phyloP scores from a whole-genome alignment of 306 rosid genomes.

The Hylodesmum podocarpum region DNA sequence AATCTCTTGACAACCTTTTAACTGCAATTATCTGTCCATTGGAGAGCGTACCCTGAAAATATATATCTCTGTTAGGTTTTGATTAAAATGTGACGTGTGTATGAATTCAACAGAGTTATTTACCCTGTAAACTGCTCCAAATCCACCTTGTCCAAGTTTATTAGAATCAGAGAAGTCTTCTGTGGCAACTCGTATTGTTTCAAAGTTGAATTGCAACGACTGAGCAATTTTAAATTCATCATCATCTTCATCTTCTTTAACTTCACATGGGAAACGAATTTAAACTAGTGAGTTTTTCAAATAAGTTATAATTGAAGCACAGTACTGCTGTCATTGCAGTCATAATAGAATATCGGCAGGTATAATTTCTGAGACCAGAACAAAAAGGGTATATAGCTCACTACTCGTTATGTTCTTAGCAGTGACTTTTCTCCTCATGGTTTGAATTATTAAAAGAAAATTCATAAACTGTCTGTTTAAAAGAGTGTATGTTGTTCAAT shows the following conservation, averaged over 20 bases:
- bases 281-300: background rate
- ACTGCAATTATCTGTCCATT: conserved; percentile 34
- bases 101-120: background rate
- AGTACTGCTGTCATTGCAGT: background rate
- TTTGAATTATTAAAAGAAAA: background rate
- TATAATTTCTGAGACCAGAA: background rate
- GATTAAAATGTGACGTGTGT: background rate
- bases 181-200: conserved; percentile 30
- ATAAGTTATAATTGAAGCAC: background rate
- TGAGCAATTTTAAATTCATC: conserved; percentile 17
- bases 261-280: background rate
- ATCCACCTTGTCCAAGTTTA: conserved; percentile 45
- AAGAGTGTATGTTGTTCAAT: background rate
- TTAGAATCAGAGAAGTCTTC: conserved; percentile 33
- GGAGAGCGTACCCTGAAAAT: conserved; percentile 23
- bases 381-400: background rate
- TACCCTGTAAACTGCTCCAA: conserved; percentile 41
- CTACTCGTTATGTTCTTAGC: background rate
- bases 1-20: conserved; percentile 29
- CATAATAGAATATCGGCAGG: background rate
- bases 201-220: conserved; percentile 24
- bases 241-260: background rate
- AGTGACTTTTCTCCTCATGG: background rate
- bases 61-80: background rate
- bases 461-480: background rate